Percentiles rank a stretch among this genome's conserved stretches.
These are phyloP conservation scores for Gracilariopsis chorda DNA, from an alignment of 23 red algal genomes.

Conservation along the genomic window DNA sequence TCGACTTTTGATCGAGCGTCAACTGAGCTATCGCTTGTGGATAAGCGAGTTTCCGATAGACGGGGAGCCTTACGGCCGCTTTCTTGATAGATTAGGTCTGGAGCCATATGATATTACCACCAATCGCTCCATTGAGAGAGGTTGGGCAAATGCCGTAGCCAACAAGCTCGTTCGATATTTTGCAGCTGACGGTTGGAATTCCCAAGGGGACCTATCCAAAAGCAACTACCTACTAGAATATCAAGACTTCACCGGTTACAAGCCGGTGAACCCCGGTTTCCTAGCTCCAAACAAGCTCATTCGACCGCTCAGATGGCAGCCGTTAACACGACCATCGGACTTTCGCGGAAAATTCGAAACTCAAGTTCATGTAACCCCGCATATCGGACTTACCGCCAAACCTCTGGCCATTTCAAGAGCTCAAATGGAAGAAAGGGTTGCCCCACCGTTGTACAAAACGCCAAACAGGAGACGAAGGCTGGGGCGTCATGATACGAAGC, in stretches of 20 bases:
- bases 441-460: background rate
- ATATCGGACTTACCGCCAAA: background rate
- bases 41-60: conserved; percentile 3
- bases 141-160: conserved; percentile 11
- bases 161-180: background rate
- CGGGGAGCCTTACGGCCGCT: background rate
- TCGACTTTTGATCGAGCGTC: background rate
- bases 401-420: background rate
- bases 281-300: background rate
- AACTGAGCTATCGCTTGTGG: background rate
- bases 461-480: background rate
- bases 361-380: conserved; percentile 21
- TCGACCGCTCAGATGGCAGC: conserved; percentile 31
- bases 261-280: conserved; percentile 2
- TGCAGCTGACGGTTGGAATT: conserved; percentile 33
- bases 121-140: background rate
- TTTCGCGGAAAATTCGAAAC: conserved; percentile 1
- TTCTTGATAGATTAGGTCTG: background rate
- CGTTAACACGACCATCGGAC: background rate
- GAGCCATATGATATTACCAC: background rate
- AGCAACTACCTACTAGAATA: background rate
- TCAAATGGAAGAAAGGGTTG: background rate
- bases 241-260: conserved; percentile 26
- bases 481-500: background rate
- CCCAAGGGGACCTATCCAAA: background rate